A percentile compares a stretch with the other conserved stretches of the same genome.
Evolutionary conservation across 2,329 filamentous ascomycete species (phyloP).

Genomic region (Cladosporium sp.): DNA sequence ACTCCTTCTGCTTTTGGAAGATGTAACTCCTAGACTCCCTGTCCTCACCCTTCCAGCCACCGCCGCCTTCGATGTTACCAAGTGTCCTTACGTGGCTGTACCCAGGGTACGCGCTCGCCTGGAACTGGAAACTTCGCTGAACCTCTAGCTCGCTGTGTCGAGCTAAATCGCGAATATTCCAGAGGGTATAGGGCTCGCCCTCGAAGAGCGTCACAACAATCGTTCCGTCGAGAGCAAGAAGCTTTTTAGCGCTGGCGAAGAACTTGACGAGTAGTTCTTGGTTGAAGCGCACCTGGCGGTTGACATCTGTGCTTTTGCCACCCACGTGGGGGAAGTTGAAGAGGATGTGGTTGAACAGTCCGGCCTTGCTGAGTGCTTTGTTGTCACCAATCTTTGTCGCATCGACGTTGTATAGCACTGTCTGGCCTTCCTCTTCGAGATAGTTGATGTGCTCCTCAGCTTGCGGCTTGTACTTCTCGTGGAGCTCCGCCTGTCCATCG

Average conservation of each 20-base stretch:
- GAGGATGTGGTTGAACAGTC: conserved; percentile 71
- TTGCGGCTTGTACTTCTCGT: conserved; percentile 68
- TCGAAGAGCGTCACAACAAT: conserved; percentile 90
- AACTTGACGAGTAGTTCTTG: conserved; percentile 74
- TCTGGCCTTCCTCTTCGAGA: conserved; percentile 49
- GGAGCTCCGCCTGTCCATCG: conserved; percentile 61
- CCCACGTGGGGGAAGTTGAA: conserved; percentile 99
- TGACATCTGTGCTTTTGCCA: conserved; percentile 87
- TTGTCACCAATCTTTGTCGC: conserved; percentile 60
- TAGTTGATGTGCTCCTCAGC: conserved; percentile 59
- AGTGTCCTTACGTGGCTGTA: conserved; percentile 74
- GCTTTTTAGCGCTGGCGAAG: conserved; percentile 57
- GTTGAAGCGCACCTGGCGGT: conserved; percentile 90
- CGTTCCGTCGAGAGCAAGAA: conserved; percentile 56
- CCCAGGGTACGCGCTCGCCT: conserved; percentile 66
- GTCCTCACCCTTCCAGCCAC: conserved; percentile 52
- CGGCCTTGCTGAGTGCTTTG: conserved; percentile 47
- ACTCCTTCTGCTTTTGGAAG: conserved; percentile 42
- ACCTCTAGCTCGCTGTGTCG: conserved; percentile 73
- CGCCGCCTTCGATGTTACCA: conserved; percentile 54
- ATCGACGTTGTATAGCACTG: conserved; percentile 64
- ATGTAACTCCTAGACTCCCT: conserved; percentile 49
- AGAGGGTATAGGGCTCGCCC: conserved; percentile 89
- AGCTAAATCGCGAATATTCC: conserved; percentile 88
- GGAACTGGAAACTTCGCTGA: conserved; percentile 69